Evolutionary conservation across 306 rosid genomes (phyloP).

Genomic region (Oxytropis ochrocephala): DNA sequence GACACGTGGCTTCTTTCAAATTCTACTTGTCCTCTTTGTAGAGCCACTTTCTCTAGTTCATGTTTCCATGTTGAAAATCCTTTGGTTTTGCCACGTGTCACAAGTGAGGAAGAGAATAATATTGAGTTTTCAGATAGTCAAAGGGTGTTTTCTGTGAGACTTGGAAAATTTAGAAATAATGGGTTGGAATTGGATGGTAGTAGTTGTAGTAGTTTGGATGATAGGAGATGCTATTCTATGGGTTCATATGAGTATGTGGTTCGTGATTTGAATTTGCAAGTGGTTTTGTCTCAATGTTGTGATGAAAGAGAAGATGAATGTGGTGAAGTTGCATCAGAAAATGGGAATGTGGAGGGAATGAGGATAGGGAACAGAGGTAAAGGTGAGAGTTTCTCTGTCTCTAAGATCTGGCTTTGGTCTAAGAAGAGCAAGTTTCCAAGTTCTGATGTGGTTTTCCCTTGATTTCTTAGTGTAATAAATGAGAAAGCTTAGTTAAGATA

Average conservation of each 20-base stretch:
- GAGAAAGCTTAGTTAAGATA: neutral
- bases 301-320: too few relatives aligned
- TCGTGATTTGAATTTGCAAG: conserved; percentile 54
- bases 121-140: conserved; percentile 4
- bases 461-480: conserved; percentile 2
- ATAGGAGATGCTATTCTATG: conserved; percentile 88
- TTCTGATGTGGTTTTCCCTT: conserved; percentile 35
- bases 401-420: conserved; percentile 95
- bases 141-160: conserved; percentile 73
- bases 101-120: conserved; percentile 25
- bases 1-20: conserved; percentile 90
- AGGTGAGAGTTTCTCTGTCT: conserved; percentile 87
- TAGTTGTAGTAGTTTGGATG: conserved; percentile 45
- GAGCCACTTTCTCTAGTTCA: conserved; percentile 38
- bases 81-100: conserved; percentile 22
- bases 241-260: conserved; percentile 75
- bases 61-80: conserved; percentile 14
- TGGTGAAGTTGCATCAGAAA: neutral
- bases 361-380: conserved; percentile 38
- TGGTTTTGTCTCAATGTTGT: conserved; percentile 30
- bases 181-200: conserved; percentile 28
- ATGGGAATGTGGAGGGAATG: conserved; percentile 52
- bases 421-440: conserved; percentile 38
- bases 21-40: conserved; percentile 88
- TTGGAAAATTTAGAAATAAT: conserved; percentile 62